phyloP scores from a whole-genome alignment of 257 asterid genomes.

The Rhazya stricta region DNA sequence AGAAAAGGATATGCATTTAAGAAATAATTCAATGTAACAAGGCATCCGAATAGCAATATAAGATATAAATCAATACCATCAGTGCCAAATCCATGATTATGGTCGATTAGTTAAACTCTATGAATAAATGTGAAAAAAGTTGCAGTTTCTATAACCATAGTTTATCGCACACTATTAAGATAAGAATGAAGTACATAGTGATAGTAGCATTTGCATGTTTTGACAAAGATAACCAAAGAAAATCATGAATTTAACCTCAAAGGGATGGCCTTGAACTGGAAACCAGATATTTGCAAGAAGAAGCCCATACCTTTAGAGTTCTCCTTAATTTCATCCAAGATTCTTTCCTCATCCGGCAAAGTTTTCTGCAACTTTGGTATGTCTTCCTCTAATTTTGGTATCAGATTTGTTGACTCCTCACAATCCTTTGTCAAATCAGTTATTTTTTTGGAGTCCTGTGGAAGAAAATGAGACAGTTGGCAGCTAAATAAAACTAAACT shows the following conservation, averaged over 20 bases:
- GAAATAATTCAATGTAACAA: not conserved
- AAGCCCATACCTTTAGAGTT: conserved; percentile 56
- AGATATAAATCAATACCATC: not conserved
- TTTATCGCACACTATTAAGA: not conserved
- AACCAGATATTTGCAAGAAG: not conserved
- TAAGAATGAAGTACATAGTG: not conserved
- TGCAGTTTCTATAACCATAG: not conserved
- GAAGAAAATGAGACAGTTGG: not conserved
- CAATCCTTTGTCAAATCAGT: conserved; percentile 58
- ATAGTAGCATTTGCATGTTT: not conserved
- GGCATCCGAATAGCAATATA: not conserved
- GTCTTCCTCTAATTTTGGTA: conserved; percentile 75
- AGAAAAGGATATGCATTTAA: not conserved
- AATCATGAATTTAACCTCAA: not conserved
- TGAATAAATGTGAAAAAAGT: not conserved
- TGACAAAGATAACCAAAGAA: not conserved
- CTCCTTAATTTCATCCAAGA: conserved; percentile 73
- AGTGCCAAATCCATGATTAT: not conserved
- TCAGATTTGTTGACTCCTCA: conserved; percentile 66
- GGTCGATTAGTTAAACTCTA: not conserved
- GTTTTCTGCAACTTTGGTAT: conserved; percentile 62
- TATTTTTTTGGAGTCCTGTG: conserved; percentile 68
- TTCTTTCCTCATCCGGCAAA: conserved; percentile 66
- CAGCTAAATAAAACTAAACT: not conserved
- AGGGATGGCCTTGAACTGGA: not conserved